Evolutionary conservation across 2,329 filamentous ascomycete genomes (phyloP).

Genomic region (Pseudogymnoascus sp.): DNA sequence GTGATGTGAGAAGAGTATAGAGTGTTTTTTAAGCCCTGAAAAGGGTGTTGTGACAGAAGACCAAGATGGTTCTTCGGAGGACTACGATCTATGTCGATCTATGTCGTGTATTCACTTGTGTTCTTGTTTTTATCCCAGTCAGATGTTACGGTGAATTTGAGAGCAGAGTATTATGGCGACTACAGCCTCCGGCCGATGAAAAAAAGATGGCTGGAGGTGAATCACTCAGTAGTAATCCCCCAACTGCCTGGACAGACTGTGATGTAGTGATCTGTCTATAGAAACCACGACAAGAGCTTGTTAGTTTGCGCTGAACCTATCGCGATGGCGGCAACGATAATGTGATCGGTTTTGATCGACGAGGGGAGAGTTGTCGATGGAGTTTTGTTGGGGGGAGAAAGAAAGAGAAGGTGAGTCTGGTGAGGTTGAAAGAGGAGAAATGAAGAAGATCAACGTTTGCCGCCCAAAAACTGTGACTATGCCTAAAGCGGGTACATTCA

Average conservation of each 20-base stretch:
- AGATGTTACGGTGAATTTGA: slow-evolving; percentile 6
- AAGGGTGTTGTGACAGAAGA: slow-evolving; percentile 3
- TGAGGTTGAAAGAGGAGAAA: slow-evolving; percentile 2
- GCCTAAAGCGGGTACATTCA: neutral
- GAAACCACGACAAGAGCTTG: neutral
- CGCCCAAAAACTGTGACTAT: neutral
- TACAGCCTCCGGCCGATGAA: slow-evolving; percentile 3
- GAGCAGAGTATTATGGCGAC: neutral
- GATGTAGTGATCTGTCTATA: neutral
- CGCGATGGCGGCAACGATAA: neutral
- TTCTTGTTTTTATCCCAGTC: neutral
- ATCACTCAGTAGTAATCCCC: slow-evolving; percentile 4
- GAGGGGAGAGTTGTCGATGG: neutral
- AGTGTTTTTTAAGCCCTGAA: neutral
- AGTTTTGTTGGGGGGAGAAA: neutral
- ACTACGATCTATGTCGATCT: slow-evolving; percentile 11
- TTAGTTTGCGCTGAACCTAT: neutral
- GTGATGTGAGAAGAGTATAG: slow-evolving; percentile 9
- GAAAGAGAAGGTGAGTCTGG: neutral
- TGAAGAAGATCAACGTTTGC: slow-evolving; percentile 1
- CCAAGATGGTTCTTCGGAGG: slow-evolving; percentile 8
- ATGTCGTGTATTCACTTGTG: slow-evolving; percentile 4
- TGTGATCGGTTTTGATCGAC: neutral
- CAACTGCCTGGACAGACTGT: neutral
- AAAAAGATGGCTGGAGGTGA: slow-evolving; percentile 2